A percentile compares a stretch with the other conserved stretches of the same genome.
Evolutionary conservation across 179 eudicot species (phyloP).

Genomic region (Drosera spatulata): DNA sequence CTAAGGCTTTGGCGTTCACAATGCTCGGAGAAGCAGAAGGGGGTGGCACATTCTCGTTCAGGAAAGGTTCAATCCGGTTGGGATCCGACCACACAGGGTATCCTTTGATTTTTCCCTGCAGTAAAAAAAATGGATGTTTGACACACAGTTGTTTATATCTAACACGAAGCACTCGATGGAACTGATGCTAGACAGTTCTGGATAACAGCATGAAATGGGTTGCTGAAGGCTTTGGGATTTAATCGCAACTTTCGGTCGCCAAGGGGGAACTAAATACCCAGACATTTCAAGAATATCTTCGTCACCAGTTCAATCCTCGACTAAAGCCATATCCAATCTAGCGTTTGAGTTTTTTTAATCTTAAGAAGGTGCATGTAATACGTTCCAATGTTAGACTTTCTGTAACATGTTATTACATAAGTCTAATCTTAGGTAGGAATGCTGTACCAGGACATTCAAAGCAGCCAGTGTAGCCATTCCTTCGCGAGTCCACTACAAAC

Average conservation of each 20-base stretch:
- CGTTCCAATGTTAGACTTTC: neutral
- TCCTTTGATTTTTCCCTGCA: conserved; percentile 82
- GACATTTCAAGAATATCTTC: no score
- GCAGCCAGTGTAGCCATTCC: conserved; percentile 99
- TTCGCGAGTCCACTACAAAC: conserved; percentile 94
- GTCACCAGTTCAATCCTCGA: no score
- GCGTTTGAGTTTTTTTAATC: no score
- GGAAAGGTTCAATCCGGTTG: conserved; percentile 59
- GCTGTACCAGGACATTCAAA: conserved; percentile 77
- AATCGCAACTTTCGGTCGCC: neutral
- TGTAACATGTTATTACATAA: neutral
- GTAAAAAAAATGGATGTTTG: neutral
- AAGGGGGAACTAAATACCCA: no score
- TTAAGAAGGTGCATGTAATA: no score
- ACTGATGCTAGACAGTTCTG: neutral
- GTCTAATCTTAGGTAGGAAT: neutral
- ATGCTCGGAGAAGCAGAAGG: conserved; percentile 96
- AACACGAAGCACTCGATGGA: neutral
- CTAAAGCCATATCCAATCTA: no score
- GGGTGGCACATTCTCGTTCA: conserved; percentile 65
- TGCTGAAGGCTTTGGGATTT: neutral
- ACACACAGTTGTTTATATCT: no score
- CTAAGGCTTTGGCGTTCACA: conserved; percentile 74
- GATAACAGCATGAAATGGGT: neutral
- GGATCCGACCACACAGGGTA: conserved; percentile 81